Percentiles rank a stretch among this genome's conserved stretches.
These are phyloP conservation scores for Populus ilicifolia DNA, from an alignment of 345 rosid genomes.

Conservation along the genomic window DNA sequence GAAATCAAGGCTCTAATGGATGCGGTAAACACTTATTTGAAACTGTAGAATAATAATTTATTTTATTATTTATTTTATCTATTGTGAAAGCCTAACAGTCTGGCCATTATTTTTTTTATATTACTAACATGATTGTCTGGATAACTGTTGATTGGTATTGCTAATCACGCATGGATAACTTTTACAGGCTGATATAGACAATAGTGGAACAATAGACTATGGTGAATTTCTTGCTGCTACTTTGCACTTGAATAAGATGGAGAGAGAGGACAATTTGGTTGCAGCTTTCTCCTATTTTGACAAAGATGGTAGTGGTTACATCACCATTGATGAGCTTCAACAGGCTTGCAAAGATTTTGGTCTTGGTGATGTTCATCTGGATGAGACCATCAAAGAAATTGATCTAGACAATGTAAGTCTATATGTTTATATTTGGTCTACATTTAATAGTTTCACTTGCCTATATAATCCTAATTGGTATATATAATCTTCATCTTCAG, in stretches of 20 bases:
- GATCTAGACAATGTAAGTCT: slow-evolving; percentile 87
- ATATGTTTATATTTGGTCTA: not conserved
- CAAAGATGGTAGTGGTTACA: slow-evolving; percentile 88
- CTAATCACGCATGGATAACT: slow-evolving; percentile 1
- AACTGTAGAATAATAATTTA: not conserved
- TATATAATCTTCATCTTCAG: not conserved
- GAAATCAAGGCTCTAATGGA: slow-evolving; percentile 93
- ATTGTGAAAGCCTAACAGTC: not conserved
- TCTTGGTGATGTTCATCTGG: slow-evolving; percentile 68
- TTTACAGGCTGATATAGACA: slow-evolving; percentile 90
- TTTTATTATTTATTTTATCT: not conserved
- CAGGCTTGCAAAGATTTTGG: slow-evolving; percentile 94
- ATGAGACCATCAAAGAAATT: slow-evolving; percentile 79
- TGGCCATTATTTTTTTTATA: not conserved
- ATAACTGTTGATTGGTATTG: not conserved
- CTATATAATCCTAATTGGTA: not conserved
- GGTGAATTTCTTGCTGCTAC: slow-evolving; percentile 96
- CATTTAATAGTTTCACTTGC: not conserved
- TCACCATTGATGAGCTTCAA: slow-evolving; percentile 89
- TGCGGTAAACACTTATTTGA: slow-evolving; percentile 48
- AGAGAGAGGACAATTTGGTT: slow-evolving; percentile 77
- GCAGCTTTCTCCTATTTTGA: slow-evolving; percentile 90
- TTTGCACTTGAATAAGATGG: slow-evolving; percentile 83
- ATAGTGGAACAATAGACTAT: slow-evolving; percentile 83
- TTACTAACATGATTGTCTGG: slow-evolving; percentile 8